Conservation (phyloP, 2,329 filamentous ascomycete genomes). For the Passalora sequoiae region DNA sequence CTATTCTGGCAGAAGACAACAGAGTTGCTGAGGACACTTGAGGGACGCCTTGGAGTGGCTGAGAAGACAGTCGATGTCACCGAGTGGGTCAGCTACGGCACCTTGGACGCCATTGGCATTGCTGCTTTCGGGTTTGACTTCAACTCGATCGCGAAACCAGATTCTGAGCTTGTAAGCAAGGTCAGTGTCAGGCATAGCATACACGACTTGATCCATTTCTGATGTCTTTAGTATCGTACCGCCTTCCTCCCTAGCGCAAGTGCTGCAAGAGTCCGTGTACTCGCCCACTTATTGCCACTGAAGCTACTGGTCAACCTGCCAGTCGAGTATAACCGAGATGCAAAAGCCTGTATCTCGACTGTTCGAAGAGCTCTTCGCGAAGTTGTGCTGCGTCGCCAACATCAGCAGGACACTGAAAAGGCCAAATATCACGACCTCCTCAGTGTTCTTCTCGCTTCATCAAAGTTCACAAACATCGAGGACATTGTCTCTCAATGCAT, state of each 20-base stretch:
- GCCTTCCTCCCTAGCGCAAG: background rate
- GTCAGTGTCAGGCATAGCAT: background rate
- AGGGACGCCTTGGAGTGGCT: conserved; percentile 4
- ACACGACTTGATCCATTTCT: background rate
- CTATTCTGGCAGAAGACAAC: conserved; percentile 9
- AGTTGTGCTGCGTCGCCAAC: background rate
- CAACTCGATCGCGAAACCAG: background rate
- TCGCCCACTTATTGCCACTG: background rate
- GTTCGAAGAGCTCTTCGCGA: background rate
- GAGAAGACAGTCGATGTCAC: conserved; percentile 37
- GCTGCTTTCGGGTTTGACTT: conserved; percentile 53
- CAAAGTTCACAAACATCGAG: conserved; percentile 62
- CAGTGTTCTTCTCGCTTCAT: background rate
- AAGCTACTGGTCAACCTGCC: background rate
- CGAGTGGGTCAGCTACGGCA: conserved; percentile 46
- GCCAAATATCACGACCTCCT: background rate
- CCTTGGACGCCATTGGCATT: conserved; percentile 63
- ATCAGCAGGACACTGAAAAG: background rate
- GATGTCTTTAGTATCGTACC: background rate
- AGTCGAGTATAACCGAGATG: background rate
- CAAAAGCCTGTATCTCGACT: background rate
- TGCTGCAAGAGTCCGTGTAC: background rate
- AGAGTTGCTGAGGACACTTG: conserved; percentile 31
- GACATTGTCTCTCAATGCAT: conserved; percentile 50
- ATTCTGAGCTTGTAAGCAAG: background rate